phyloP scores from a whole-genome alignment of 179 eudicot genomes.

The Camellia oleifera region DNA sequence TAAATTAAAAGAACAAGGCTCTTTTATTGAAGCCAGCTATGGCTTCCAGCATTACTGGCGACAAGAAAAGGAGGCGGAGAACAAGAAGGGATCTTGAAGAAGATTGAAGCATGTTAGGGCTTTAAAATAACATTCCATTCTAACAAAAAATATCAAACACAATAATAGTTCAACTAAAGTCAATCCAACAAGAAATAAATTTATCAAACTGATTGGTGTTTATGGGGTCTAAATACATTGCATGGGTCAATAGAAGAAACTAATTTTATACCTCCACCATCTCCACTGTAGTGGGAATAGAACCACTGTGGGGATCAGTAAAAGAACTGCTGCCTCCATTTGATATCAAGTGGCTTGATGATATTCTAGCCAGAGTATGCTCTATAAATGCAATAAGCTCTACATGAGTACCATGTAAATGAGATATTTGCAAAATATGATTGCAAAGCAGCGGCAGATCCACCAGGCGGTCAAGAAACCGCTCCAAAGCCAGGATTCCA shows the following conservation, averaged over 20 bases:
- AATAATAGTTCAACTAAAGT: background rate
- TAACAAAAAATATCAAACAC: background rate
- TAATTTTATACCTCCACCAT: constrained; percentile 39
- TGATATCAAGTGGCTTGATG: constrained; percentile 38
- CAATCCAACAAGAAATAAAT: background rate
- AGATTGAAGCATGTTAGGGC: background rate
- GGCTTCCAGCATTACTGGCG: too few species aligned
- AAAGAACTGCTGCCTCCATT: constrained; percentile 52
- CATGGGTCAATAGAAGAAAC: background rate
- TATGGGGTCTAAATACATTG: background rate
- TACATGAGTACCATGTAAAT: constrained; percentile 66
- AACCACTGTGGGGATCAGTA: constrained; percentile 48
- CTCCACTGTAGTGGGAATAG: constrained; percentile 30
- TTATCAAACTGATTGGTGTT: background rate
- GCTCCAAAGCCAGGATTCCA: constrained; percentile 79
- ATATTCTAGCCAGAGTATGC: constrained; percentile 55
- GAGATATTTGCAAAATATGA: constrained; percentile 88
- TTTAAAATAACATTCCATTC: background rate
- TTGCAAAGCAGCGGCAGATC: constrained; percentile 95
- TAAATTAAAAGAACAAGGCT: too few species aligned
- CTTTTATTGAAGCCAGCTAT: too few species aligned
- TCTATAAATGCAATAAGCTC: constrained; percentile 75
- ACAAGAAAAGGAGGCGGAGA: too few species aligned
- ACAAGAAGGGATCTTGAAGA: background rate
- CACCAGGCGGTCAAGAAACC: constrained; percentile 66